Evolutionary conservation across 116 monocot genomes (phyloP).

Genomic region (Papilionanthe hybrid): DNA sequence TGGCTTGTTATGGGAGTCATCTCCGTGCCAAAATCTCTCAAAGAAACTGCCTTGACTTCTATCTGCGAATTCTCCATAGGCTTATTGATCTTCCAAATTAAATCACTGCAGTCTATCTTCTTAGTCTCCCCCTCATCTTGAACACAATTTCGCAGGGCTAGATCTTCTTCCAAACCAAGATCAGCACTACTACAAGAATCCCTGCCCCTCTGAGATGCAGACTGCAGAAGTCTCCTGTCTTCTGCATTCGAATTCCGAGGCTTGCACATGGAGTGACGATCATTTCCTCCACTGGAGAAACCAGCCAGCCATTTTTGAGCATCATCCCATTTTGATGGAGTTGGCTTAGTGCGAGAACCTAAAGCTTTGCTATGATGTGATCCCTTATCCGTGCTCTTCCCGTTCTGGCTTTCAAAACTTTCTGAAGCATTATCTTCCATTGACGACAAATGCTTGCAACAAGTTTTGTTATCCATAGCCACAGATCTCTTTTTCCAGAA

Average conservation of each 20-base stretch:
- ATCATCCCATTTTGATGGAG: conserved; percentile 61
- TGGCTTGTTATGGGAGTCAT: conserved; percentile 93
- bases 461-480: conserved; percentile 20
- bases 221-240: conserved; percentile 55
- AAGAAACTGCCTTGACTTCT: conserved; percentile 42
- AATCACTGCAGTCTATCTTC: conserved; percentile 60
- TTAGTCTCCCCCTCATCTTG: conserved; percentile 74
- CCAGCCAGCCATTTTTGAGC: conserved; percentile 61
- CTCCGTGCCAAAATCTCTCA: conserved; percentile 90
- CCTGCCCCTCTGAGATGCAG: conserved; percentile 61
- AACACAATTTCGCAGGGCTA: conserved; percentile 12
- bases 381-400: not conserved
- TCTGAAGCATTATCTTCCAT: conserved; percentile 13
- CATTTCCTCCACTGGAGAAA: conserved; percentile 20
- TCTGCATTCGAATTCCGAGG: conserved; percentile 85
- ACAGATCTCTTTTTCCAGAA: conserved; percentile 5
- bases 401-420: conserved; percentile 23
- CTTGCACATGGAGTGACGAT: conserved; percentile 27
- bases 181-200: conserved; percentile 81
- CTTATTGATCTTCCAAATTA: conserved; percentile 26
- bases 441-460: conserved; percentile 20
- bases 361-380: conserved; percentile 23
- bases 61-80: conserved; percentile 30
- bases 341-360: conserved; percentile 34
- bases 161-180: conserved; percentile 32